Evolutionary conservation across 345 rosid species (phyloP).

Genomic region (Eutrema japonicum): DNA sequence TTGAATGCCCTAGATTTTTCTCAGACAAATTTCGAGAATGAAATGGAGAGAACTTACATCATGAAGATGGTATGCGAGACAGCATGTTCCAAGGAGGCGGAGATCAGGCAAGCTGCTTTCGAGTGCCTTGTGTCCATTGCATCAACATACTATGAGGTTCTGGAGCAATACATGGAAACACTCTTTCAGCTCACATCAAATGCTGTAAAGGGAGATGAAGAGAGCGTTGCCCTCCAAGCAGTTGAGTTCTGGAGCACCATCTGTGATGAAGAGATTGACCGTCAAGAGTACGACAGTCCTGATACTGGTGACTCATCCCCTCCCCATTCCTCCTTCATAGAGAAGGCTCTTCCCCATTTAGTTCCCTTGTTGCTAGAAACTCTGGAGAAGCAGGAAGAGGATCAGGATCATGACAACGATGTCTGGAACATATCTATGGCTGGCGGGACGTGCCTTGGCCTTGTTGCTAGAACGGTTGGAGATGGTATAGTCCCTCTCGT

Average conservation of each 20-base stretch:
- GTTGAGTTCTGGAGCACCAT: slow-evolving; percentile 98
- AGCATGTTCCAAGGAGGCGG: slow-evolving; percentile 75
- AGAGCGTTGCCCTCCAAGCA: slow-evolving; percentile 92
- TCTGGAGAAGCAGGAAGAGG: slow-evolving; percentile 91
- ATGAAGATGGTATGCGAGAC: slow-evolving; percentile 96
- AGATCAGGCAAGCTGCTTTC: slow-evolving; percentile 88
- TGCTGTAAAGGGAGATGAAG: slow-evolving; percentile 86
- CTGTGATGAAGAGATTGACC: slow-evolving; percentile 96
- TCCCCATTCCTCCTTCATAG: slow-evolving; percentile 69
- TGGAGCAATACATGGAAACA: slow-evolving; percentile 85
- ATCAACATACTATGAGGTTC: slow-evolving; percentile 80
- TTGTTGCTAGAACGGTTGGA: slow-evolving; percentile 94
- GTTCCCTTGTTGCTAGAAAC: slow-evolving; percentile 87
- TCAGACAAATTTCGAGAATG: slow-evolving; percentile 88
- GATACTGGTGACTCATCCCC: slow-evolving; percentile 69
- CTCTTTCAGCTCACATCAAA: slow-evolving; percentile 88
- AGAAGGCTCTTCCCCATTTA: slow-evolving; percentile 78
- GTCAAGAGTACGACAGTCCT: slow-evolving; percentile 71
- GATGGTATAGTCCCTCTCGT: slow-evolving; percentile 85
- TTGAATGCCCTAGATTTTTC: slow-evolving; percentile 92
- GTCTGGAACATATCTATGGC: slow-evolving; percentile 96
- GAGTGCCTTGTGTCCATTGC: slow-evolving; percentile 98
- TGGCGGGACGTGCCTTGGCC: slow-evolving; percentile 96
- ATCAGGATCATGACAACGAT: slow-evolving; percentile 88
- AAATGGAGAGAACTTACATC: slow-evolving; percentile 88